Evolutionary conservation across 2,329 filamentous ascomycete species (phyloP), one percentile per base, ranked within the genome.

Genomic region (Aureobasidium sp.): DNA sequence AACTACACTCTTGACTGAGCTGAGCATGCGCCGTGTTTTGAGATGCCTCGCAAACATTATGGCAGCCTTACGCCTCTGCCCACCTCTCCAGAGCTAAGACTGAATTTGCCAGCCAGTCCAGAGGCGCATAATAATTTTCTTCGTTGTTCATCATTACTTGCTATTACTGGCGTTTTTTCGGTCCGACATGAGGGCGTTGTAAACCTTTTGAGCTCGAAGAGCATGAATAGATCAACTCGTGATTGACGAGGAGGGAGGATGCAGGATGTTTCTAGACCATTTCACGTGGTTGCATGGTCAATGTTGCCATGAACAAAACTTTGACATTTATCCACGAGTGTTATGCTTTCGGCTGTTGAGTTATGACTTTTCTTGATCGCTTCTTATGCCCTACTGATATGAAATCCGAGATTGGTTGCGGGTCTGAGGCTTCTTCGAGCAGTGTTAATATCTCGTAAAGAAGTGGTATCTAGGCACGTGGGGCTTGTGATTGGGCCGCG

Each of bases 1-100:
- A 87, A 94, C 67, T 95, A 96, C 75, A 86, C 93, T 26, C 41
- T 61, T 32, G 63, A 64, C 9, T 60, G 36, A 60, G 17, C 9
- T 60, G 36, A 60, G 17, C 36, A 12, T 48, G 42, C 34, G 1
- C 41, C 9, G 6, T 37, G 15, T 46, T 15, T 17, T 20, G 27
- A n/a, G 2, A 12, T n/a, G 10, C 6, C 13, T 46, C 3, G 7
- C 20, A 15, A 46, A 27, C 17, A 23, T 10, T 23, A 15, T 46
- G 15, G 27, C 39, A 46, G 29, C n/a, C 20, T 46, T 17, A 5
- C 27, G 8, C 12, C 12, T 29, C 20, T 36, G 23, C 9, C 32
- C 32, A 20, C 13, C 17, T 48, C 42, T n/a, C 7, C 17, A 58
- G 26, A 58, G 55, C 20, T 39, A 39, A 48, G 20, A 48, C 13